Evolutionary conservation across 805 yeast species (phyloP).

Genomic region (Wickerhamiella bombiphila): DNA sequence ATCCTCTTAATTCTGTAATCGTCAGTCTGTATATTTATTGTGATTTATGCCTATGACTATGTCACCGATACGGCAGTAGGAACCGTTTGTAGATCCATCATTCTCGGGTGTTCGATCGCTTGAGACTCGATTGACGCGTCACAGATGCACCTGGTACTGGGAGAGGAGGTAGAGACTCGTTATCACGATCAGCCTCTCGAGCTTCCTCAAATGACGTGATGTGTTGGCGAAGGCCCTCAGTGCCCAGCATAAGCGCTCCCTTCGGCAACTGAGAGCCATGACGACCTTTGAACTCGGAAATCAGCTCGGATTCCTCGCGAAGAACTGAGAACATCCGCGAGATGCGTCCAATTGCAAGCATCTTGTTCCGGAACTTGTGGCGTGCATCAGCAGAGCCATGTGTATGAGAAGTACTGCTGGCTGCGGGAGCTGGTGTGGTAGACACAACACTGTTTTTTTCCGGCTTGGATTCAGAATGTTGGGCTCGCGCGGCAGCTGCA

Average conservation of each 20-base stretch:
- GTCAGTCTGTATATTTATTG: too few species aligned
- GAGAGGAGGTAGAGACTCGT: conserved; percentile 78
- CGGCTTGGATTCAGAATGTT: conserved; percentile 1
- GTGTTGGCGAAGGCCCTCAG: conserved; percentile 59
- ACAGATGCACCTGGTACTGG: not conserved
- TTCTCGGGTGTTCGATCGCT: too few species aligned
- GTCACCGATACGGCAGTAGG: too few species aligned
- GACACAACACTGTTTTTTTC: conserved; percentile 1
- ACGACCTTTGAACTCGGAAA: conserved; percentile 58
- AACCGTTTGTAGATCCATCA: too few species aligned
- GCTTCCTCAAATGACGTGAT: conserved; percentile 73
- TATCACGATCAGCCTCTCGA: conserved; percentile 56
- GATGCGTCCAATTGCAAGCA: conserved; percentile 90
- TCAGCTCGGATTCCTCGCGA: conserved; percentile 77
- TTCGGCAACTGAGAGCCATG: conserved; percentile 71
- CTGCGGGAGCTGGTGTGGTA: conserved; percentile 9
- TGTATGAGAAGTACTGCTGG: not conserved
- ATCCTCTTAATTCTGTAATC: not conserved
- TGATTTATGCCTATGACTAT: too few species aligned
- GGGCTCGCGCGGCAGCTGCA: not conserved
- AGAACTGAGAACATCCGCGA: conserved; percentile 82
- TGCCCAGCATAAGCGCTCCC: conserved; percentile 71
- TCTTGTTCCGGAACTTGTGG: conserved; percentile 44
- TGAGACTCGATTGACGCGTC: not conserved
- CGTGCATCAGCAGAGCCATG: conserved; percentile 18